phyloP scores from a whole-genome alignment of 768 basidiomycete genomes.

The Fomitopsis serialis region DNA sequence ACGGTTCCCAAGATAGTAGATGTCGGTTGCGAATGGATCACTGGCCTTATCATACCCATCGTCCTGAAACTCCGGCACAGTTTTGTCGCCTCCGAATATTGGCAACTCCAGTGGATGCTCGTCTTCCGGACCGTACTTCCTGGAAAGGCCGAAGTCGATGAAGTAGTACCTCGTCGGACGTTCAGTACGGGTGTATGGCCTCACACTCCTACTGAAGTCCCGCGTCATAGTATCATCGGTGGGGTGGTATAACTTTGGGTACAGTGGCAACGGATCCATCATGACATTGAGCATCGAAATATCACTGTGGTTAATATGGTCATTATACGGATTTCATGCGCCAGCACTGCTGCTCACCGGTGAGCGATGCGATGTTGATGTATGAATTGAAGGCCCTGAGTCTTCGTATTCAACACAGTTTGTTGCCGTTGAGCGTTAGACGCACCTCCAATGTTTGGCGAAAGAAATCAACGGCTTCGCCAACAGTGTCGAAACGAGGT shows the following conservation, averaged over 20 bases:
- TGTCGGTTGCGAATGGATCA: conserved; percentile 18
- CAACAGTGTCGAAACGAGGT: conserved; percentile 28
- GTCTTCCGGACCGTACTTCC: conserved; percentile 8
- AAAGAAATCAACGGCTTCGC: conserved; percentile 30
- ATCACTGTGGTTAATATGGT: conserved; percentile 7
- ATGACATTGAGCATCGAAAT: conserved; percentile 9
- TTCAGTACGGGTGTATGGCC: conserved; percentile 11
- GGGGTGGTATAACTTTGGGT: conserved; percentile 15
- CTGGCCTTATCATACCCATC: background rate
- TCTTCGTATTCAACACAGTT: background rate
- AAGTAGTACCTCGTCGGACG: conserved; percentile 19
- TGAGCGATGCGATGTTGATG: conserved; percentile 32
- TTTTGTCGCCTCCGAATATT: conserved; percentile 12
- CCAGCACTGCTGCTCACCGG: conserved; percentile 17
- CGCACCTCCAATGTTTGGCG: conserved; percentile 28
- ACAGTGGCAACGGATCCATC: conserved; percentile 12
- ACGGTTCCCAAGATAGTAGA: conserved; percentile 18
- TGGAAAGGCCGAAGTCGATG: conserved; percentile 17
- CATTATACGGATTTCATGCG: background rate
- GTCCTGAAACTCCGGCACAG: conserved; percentile 15
- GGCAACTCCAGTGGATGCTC: conserved; percentile 1
- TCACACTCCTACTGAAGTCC: conserved; percentile 2
- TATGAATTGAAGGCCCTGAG: conserved; percentile 30
- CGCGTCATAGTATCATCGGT: background rate
- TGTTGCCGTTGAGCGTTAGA: background rate